Base-by-base conservation (phyloP, 495 filamentous ascomycete species). In the Penicillium coffeae region DNA sequence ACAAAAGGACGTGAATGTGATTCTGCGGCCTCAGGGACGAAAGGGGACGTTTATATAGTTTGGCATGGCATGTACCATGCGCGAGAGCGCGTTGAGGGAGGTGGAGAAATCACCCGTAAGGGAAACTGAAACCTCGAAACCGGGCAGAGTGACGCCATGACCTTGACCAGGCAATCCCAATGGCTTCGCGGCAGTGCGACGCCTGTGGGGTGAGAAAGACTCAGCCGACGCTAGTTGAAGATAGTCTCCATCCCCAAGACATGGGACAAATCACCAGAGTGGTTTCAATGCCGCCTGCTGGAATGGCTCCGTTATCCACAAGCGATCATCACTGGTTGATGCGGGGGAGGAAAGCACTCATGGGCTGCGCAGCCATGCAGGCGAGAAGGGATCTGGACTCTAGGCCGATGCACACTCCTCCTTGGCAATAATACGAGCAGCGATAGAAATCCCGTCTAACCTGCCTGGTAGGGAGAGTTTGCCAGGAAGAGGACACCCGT, bases 341-440 rank as follows among this genome's bases (percentile, higher is more conserved):
- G 55, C 55, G 55, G 55, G 51, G 55, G 30, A 36, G 15, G 30
- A 15, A 14, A 15, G 18, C 35, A 45, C 5, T 10, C 10, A 30
- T 5, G 10, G 25, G 25, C 25, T 30, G 25, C n/a, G 10, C 25
- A 10, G 25, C 25, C 25, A 30, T 30, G 25, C n/a, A n/a, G n/a
- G n/a, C n/a, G n/a, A n/a, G n/a, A n/a, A n/a, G n/a, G n/a, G 10
- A 30, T 30, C 25, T 30, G 25, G 25, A 30, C 25, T 10, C 25
- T 10, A 5, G 5, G 25, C 25, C 25, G 4, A 10, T 10, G 25
- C 25, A 30, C 25, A 30, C 10, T 30, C 25, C 25, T 10, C 10
- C 25, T 30, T 4, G 25, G 25, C 25, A 30, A 30, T 10, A 30
- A 30, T 30, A 10, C 25, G n/a, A n/a, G n/a, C n/a, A n/a, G n/a